Evolutionary conservation across 306 rosid genomes (phyloP), one percentile per base, ranked within the genome.

Genomic region (Mimosa pudica): DNA sequence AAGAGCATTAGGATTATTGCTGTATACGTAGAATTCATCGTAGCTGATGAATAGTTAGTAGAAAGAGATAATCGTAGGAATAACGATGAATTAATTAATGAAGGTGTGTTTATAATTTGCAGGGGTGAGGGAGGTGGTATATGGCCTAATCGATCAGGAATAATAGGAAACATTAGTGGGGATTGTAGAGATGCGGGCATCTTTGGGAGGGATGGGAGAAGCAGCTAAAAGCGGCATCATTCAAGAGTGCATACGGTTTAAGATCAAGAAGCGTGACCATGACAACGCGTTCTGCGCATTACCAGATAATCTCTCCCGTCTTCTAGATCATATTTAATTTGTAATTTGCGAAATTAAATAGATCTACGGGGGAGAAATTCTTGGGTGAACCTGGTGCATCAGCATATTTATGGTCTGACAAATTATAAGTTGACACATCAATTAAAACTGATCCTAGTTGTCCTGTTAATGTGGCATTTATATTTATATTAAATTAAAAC

Each of bases 221-320:
- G 88, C 77, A 44, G 74, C 77, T 82, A 75, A 75, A 75, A 67
- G 12, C 57, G 77, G 81, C 71, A 42, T 9, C 60, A 30, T 5
- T 63, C 13, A 64, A 76, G 89, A 75, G 75, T 78, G 49, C 18
- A 47, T 48, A 0, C n/a, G 55, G 73, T 54, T 42, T 18, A 44
- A 70, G 74, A 57, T 79, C 91, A 81, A 84, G 82, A 84, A 86
- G 83, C 81, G 87, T 58, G 13, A 38, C 4, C 41, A 32, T 57
- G 63, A 63, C 42, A 60, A 60, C 36, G 24, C 14, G 65, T 8
- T 60, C 33, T 20, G 36, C 65, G 30, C 65, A 60, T 4, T 60
- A 20, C 65, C 65, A 60, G 36, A 4, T 13, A 24, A 24, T 60
- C 36, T 58, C 35, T 32, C 24, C 60, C 60, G 36, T 58, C 65